Percentiles rank a stretch among this genome's conserved stretches.
Evolutionary conservation across 1,284 basidiomycete species (phyloP).

Genomic region (Cutaneotrichosporon sp.): DNA sequence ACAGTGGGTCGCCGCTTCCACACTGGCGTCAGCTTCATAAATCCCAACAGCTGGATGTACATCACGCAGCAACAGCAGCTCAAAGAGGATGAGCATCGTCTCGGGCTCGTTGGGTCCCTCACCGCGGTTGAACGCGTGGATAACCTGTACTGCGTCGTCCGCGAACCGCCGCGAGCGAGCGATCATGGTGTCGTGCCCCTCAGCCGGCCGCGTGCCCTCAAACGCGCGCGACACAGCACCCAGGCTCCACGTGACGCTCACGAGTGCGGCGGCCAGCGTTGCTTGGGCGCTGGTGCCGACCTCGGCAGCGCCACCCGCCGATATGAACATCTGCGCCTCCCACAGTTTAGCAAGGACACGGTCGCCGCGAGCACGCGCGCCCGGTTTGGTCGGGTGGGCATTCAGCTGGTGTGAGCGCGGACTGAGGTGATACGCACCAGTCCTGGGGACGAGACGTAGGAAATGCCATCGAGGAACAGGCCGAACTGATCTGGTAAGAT

Average conservation of each 20-base stretch:
- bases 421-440: conserved; percentile 9
- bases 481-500: conserved; percentile 11
- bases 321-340: conserved; percentile 25
- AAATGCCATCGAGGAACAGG: conserved; percentile 20
- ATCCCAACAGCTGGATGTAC: neutral
- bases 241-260: conserved; percentile 13
- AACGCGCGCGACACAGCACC: conserved; percentile 20
- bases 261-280: conserved; percentile 18
- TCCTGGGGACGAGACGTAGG: conserved; percentile 12
- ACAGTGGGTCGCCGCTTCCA: conserved; percentile 16
- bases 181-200: conserved; percentile 14
- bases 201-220: neutral
- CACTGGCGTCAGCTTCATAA: conserved; percentile 11
- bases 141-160: conserved; percentile 12
- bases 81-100: conserved; percentile 18
- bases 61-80: conserved; percentile 19
- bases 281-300: conserved; percentile 3
- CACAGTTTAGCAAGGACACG: conserved; percentile 23
- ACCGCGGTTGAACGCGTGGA: conserved; percentile 8
- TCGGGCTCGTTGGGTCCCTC: conserved; percentile 15
- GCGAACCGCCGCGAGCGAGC: conserved; percentile 7
- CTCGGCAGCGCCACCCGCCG: neutral
- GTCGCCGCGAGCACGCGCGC: conserved; percentile 17
- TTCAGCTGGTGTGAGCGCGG: conserved; percentile 16
- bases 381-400: conserved; percentile 18